Evolutionary conservation across 192 early-diverging fungal species (phyloP).

Genomic region (Coemansia sp.): DNA sequence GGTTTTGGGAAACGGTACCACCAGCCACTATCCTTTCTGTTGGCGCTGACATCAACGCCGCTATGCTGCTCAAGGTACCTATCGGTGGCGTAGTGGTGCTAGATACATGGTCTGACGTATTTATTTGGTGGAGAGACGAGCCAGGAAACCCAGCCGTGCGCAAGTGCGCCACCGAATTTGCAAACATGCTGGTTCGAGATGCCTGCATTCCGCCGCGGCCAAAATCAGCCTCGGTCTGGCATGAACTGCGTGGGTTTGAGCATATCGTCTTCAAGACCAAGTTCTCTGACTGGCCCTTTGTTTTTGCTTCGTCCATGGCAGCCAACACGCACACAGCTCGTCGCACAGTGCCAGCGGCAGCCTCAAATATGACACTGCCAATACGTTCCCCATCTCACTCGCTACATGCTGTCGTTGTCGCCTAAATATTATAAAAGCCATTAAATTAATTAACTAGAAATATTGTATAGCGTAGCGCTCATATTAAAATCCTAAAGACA

Average conservation of each 20-base stretch:
- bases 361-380: constrained; percentile 17
- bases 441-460: background rate
- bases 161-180: constrained; percentile 47
- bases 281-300: constrained; percentile 55
- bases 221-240: constrained; percentile 47
- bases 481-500: too few relatives aligned
- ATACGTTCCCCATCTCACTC: constrained; percentile 28
- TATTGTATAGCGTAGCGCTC: too few relatives aligned
- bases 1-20: constrained; percentile 52
- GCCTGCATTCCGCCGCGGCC: constrained; percentile 46
- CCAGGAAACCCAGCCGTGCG: constrained; percentile 44
- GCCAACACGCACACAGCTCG: constrained; percentile 11
- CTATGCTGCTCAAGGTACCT: constrained; percentile 44
- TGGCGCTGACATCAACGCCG: constrained; percentile 42
- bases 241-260: constrained; percentile 48
- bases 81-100: constrained; percentile 47
- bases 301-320: constrained; percentile 39
- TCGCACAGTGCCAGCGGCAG: constrained; percentile 4
- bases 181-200: constrained; percentile 44
- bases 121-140: constrained; percentile 56
- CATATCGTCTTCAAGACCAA: constrained; percentile 56
- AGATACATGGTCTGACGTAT: constrained; percentile 54
- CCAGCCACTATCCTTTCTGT: constrained; percentile 47
- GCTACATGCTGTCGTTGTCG: constrained; percentile 23
- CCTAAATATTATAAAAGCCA: background rate